A percentile compares a stretch with the other conserved stretches of the same genome.
These are phyloP conservation scores for Aphanomyces astaci DNA, from an alignment of 352 stramenopile species.

Conservation along the genomic window DNA sequence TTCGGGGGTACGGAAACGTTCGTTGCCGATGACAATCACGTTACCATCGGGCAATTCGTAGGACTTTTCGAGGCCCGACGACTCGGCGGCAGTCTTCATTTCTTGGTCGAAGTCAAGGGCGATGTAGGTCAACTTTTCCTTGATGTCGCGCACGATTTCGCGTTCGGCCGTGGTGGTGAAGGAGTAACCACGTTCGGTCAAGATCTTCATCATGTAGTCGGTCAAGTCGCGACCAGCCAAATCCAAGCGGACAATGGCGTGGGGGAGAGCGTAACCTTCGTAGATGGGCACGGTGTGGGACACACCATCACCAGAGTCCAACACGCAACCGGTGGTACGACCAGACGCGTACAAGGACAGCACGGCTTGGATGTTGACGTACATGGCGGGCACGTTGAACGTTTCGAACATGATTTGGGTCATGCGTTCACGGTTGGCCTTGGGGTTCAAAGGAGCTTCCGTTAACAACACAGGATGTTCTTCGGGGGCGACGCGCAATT, in stretches of 20 bases:
- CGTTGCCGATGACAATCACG: slow-evolving; percentile 95
- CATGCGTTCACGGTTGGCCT: slow-evolving; percentile 87
- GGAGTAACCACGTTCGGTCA: slow-evolving; percentile 91
- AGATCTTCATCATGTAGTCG: slow-evolving; percentile 96
- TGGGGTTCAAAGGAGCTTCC: slow-evolving; percentile 91
- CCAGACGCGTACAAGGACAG: slow-evolving; percentile 93
- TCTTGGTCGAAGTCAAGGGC: slow-evolving; percentile 91
- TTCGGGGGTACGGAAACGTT: slow-evolving; percentile 92
- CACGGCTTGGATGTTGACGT: slow-evolving; percentile 91
- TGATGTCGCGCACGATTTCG: slow-evolving; percentile 95
- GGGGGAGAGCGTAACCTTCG: slow-evolving; percentile 90
- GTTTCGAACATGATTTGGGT: slow-evolving; percentile 98
- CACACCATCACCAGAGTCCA: slow-evolving; percentile 91
- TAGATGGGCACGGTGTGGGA: slow-evolving; percentile 97
- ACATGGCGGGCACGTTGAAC: slow-evolving; percentile 90
- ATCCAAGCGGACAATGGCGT: slow-evolving; percentile 92
- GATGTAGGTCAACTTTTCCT: slow-evolving; percentile 96
- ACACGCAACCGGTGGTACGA: slow-evolving; percentile 90
- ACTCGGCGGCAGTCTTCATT: slow-evolving; percentile 81
- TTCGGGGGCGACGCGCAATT: slow-evolving; percentile 90
- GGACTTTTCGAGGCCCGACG: slow-evolving; percentile 84
- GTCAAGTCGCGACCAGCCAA: slow-evolving; percentile 90
- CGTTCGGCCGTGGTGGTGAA: slow-evolving; percentile 92
- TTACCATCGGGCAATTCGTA: slow-evolving; percentile 97
- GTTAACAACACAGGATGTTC: slow-evolving; percentile 95